Conservation (phyloP, 495 filamentous ascomycete genomes). For the Immersiella caudata region DNA sequence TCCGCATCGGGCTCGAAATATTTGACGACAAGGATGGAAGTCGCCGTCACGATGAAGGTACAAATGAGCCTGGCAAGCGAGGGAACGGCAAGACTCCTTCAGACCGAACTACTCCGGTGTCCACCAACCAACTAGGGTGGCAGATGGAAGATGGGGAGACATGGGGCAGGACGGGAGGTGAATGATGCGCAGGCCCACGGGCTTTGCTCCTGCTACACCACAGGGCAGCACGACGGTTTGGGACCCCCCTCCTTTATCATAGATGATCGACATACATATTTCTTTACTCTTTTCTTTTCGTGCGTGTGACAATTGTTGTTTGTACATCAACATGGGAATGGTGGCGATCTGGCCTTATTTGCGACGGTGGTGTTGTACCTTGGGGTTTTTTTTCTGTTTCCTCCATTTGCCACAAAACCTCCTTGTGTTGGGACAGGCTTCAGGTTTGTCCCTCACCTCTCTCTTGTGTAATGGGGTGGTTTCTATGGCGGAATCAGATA, state of each 20-base stretch:
- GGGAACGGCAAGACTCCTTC: background rate
- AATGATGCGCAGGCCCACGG: background rate
- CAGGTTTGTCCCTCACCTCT: background rate
- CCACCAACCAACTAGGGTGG: no score
- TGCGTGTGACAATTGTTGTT: background rate
- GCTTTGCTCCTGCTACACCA: background rate
- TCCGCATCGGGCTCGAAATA: background rate
- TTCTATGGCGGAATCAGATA: background rate
- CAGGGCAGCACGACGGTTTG: background rate
- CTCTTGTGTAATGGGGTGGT: background rate
- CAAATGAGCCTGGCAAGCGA: background rate
- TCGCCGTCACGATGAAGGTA: background rate
- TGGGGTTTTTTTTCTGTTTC: background rate
- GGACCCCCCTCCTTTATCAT: background rate
- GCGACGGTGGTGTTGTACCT: background rate
- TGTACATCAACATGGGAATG: background rate
- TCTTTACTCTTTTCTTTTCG: background rate
- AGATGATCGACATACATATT: background rate
- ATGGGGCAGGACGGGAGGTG: background rate
- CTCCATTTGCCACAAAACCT: background rate
- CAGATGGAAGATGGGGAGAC: no score
- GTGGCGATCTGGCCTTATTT: background rate
- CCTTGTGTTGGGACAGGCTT: background rate
- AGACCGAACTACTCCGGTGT: background rate
- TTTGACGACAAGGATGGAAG: background rate